Percentiles rank a stretch among this genome's conserved stretches.
phyloP scores from a whole-genome alignment of 441 rosid genomes.

The Pelargonium fulgidum region DNA sequence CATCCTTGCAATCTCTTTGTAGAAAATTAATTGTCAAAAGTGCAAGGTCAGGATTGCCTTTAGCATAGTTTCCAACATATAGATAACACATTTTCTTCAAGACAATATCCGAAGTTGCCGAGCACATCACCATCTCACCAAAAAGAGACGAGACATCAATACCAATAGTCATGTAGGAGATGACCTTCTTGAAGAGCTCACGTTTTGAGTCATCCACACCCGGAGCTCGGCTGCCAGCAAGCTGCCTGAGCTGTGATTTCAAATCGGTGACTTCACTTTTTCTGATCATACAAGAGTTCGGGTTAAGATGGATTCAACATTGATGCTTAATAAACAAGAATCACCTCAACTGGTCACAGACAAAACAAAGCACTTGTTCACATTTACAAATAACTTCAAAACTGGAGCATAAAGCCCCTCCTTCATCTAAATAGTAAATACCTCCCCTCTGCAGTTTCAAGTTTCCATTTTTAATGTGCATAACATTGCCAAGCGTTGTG shows the following conservation, averaged over 20 bases:
- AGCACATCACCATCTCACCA: slow-evolving; percentile 99
- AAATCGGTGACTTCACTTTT: slow-evolving; percentile 90
- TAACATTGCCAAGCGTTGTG: not conserved
- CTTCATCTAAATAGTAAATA: not conserved
- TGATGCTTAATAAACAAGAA: not conserved
- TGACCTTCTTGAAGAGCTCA: slow-evolving; percentile 88
- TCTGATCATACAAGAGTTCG: slow-evolving; percentile 28
- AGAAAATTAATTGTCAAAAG: slow-evolving; percentile 87
- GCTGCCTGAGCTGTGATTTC: slow-evolving; percentile 85
- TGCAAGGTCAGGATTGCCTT: slow-evolving; percentile 89
- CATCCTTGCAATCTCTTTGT: slow-evolving; percentile 92
- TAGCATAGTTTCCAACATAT: slow-evolving; percentile 95
- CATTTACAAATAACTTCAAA: not conserved
- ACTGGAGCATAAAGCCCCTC: not conserved
- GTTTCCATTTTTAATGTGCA: not conserved
- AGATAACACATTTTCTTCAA: slow-evolving; percentile 96
- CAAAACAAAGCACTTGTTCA: not conserved
- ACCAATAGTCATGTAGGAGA: slow-evolving; percentile 89
- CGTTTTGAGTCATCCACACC: slow-evolving; percentile 94
- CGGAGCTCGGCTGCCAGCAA: slow-evolving; percentile 92
- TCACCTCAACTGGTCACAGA: slow-evolving; percentile 11
- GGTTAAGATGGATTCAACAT: slow-evolving; percentile 16
- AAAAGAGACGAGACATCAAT: slow-evolving; percentile 89
- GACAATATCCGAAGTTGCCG: slow-evolving; percentile 89
- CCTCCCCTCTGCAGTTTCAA: not conserved